A percentile compares a stretch with the other conserved stretches of the same genome.
These are phyloP conservation scores for Tetrahymena elliotti DNA, from an alignment of 73 alveolate species.

Conservation along the genomic window DNA sequence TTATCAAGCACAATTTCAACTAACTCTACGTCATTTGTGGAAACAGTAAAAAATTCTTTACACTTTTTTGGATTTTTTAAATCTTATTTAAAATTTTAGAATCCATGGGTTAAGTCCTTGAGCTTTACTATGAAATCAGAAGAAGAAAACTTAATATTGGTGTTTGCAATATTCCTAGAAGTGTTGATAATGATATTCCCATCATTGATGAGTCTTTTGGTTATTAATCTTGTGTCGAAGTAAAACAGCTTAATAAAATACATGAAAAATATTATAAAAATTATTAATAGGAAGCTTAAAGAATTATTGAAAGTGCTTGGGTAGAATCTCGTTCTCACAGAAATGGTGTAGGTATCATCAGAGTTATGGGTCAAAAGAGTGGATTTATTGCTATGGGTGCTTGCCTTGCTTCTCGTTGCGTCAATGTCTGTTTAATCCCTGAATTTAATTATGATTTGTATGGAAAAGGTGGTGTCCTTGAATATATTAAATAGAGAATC, in stretches of 20 bases:
- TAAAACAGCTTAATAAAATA: background rate
- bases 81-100: background rate
- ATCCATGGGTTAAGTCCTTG: conserved; percentile 71
- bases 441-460: conserved; percentile 71
- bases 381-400: conserved; percentile 81
- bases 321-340: conserved; percentile 74
- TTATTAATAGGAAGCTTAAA: conserved; percentile 52
- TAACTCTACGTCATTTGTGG: conserved; percentile 89
- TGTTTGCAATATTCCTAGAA: conserved; percentile 89
- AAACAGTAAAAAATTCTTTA: conserved; percentile 49
- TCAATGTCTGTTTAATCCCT: conserved; percentile 77
- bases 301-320: conserved; percentile 64
- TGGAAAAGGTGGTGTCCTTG: conserved; percentile 73
- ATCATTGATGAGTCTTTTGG: conserved; percentile 65
- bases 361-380: conserved; percentile 67
- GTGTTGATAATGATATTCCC: conserved; percentile 96
- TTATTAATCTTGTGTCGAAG: conserved; percentile 31
- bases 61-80: too few relatives aligned
- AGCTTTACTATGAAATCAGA: conserved; percentile 50
- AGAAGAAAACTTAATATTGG: conserved; percentile 52
- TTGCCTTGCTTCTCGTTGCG: conserved; percentile 81
- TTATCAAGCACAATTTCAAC: conserved; percentile 60
- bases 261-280: background rate
- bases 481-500: conserved; percentile 57
- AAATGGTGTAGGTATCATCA: conserved; percentile 74